Evolutionary conservation across 495 filamentous ascomycete species (phyloP).

Genomic region (Penicillium nucicola): DNA sequence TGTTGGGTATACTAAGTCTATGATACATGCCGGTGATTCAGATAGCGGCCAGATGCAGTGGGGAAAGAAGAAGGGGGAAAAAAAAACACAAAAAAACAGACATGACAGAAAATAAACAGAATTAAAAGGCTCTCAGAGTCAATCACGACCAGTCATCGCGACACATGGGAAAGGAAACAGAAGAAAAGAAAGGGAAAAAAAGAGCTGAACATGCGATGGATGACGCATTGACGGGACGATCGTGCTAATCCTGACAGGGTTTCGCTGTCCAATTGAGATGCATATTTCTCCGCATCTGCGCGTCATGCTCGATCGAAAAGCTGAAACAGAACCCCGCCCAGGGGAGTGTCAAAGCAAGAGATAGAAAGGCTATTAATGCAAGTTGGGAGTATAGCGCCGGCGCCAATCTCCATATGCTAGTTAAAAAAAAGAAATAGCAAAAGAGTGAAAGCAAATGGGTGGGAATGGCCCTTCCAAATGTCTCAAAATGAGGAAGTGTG

Average conservation of each 20-base stretch:
- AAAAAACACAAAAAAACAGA: slow-evolving; percentile 10
- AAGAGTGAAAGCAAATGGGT: background rate
- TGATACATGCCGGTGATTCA: slow-evolving; percentile 42
- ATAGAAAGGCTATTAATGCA: slow-evolving; percentile 12
- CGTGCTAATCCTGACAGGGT: background rate
- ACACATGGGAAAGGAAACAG: slow-evolving; percentile 9
- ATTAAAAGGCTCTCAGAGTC: slow-evolving; percentile 15
- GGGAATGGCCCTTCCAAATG: background rate
- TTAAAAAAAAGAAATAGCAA: background rate
- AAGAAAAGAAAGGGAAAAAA: slow-evolving; percentile 14
- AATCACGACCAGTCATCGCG: slow-evolving; percentile 14
- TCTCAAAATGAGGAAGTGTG: background rate
- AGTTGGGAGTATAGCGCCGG: slow-evolving; percentile 11
- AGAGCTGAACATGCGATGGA: slow-evolving; percentile 6
- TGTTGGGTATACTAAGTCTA: slow-evolving; percentile 49
- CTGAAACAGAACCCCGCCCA: slow-evolving; percentile 15
- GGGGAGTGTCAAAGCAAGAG: slow-evolving; percentile 5
- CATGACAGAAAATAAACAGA: slow-evolving; percentile 7
- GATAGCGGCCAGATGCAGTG: slow-evolving; percentile 22
- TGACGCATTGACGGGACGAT: slow-evolving; percentile 13
- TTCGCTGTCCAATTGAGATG: slow-evolving; percentile 10
- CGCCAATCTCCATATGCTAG: slow-evolving; percentile 9
- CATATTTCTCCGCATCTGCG: slow-evolving; percentile 22
- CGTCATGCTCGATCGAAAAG: slow-evolving; percentile 9
- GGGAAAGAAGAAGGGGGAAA: slow-evolving; percentile 14